Evolutionary conservation across 768 basidiomycete genomes (phyloP).

Genomic region (Hysterangium stoloniferum): DNA sequence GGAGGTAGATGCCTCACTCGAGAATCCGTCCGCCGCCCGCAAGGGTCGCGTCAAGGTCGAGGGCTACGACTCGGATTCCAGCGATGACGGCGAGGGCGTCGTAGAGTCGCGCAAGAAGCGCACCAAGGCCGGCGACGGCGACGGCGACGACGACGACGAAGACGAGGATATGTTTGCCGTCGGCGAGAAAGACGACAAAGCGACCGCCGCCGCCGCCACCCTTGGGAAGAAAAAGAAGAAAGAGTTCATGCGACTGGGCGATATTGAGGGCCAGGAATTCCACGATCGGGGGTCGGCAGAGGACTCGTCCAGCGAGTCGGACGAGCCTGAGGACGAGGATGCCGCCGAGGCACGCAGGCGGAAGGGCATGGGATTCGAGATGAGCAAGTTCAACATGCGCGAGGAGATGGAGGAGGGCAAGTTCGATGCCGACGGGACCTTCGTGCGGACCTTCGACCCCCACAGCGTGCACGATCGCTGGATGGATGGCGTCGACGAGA

Average conservation of each 20-base stretch:
- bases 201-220: slow-evolving; percentile 30
- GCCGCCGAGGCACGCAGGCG: slow-evolving; percentile 69
- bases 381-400: slow-evolving; percentile 98
- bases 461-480: slow-evolving; percentile 90
- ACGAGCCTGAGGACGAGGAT: slow-evolving; percentile 68
- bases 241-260: slow-evolving; percentile 78
- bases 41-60: slow-evolving; percentile 73
- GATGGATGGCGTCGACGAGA: slow-evolving; percentile 84
- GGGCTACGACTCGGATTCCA: slow-evolving; percentile 91
- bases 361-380: slow-evolving; percentile 85
- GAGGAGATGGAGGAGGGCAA: slow-evolving; percentile 98
- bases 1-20: slow-evolving; percentile 68
- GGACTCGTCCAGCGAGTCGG: slow-evolving; percentile 37
- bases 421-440: slow-evolving; percentile 89
- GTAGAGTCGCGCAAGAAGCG: slow-evolving; percentile 62
- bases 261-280: slow-evolving; percentile 98
- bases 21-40: slow-evolving; percentile 51
- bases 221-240: slow-evolving; percentile 36
- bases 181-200: slow-evolving; percentile 50
- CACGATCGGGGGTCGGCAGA: slow-evolving; percentile 34
- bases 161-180: slow-evolving; percentile 78
- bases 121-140: slow-evolving; percentile 35
- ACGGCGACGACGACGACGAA: slow-evolving; percentile 42
- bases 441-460: slow-evolving; percentile 80
- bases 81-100: slow-evolving; percentile 91